phyloP scores from a whole-genome alignment of 192 early-diverging fungal genomes.

The Gamsiella multidivaricata region DNA sequence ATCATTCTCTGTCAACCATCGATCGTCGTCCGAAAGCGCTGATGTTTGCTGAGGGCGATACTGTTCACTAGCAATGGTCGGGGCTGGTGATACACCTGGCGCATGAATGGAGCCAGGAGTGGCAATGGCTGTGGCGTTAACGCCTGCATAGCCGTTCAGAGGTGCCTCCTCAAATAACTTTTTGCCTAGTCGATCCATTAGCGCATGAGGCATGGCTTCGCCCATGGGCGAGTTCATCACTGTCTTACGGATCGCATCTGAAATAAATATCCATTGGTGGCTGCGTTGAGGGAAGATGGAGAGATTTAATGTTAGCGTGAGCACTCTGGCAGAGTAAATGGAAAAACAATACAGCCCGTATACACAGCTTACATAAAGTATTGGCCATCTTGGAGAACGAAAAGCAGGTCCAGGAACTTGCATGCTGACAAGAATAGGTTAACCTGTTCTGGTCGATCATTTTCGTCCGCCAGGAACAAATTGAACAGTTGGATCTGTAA shows the following conservation, averaged over 20 bases:
- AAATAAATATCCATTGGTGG: constrained; percentile 96
- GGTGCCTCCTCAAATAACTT: constrained; percentile 61
- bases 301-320: too few species aligned
- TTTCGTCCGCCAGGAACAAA: constrained; percentile 62
- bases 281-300: too few species aligned
- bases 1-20: constrained; percentile 30
- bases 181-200: constrained; percentile 75
- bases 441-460: constrained; percentile 71
- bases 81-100: not conserved
- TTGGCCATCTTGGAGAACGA: constrained; percentile 82
- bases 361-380: constrained; percentile 88
- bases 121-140: not conserved
- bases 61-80: not conserved
- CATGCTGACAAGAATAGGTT: constrained; percentile 83
- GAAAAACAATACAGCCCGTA: too few species aligned
- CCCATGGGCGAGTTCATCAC: constrained; percentile 54
- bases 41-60: constrained; percentile 37
- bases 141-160: constrained; percentile 29
- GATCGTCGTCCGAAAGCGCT: constrained; percentile 6
- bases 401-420: constrained; percentile 88
- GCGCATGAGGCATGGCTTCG: constrained; percentile 64
- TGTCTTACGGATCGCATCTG: constrained; percentile 82
- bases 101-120: too few species aligned
- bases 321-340: too few species aligned
- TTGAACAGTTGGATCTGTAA: constrained; percentile 75